Conservation (phyloP, 2,329 filamentous ascomycete genomes). For the Pleoardoris graminearum region DNA sequence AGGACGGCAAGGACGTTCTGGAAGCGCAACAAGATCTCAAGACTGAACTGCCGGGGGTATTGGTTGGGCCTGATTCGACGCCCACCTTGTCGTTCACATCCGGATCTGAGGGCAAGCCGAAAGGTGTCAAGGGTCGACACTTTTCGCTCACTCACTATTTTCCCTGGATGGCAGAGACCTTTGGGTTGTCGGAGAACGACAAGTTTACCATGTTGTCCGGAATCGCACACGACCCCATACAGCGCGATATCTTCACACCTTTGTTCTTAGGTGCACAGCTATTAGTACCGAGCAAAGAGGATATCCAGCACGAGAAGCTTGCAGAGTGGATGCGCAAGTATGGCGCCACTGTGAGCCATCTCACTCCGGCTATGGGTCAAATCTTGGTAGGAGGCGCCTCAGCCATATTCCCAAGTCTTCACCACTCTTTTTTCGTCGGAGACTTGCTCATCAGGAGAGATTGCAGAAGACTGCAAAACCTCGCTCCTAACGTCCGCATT, state of each 20-base stretch:
- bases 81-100: conserved; percentile 68
- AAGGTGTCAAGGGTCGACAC: conserved; percentile 86
- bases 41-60: conserved; percentile 65
- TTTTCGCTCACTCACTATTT: conserved; percentile 86
- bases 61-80: conserved; percentile 83
- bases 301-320: conserved; percentile 83
- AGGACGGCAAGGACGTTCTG: conserved; percentile 70
- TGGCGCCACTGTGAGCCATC: conserved; percentile 76
- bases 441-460: conserved; percentile 86
- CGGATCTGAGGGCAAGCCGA: conserved; percentile 77
- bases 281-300: conserved; percentile 76
- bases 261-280: conserved; percentile 82
- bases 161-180: conserved; percentile 87
- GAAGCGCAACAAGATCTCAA: conserved; percentile 57
- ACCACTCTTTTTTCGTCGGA: conserved; percentile 86
- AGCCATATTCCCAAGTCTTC: conserved; percentile 75
- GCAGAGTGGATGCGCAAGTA: conserved; percentile 85
- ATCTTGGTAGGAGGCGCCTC: conserved; percentile 85
- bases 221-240: conserved; percentile 72
- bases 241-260: conserved; percentile 83
- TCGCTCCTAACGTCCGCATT: conserved; percentile 75
- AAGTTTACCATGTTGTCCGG: conserved; percentile 83
- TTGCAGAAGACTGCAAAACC: conserved; percentile 72
- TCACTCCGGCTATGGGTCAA: conserved; percentile 96
- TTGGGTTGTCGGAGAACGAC: conserved; percentile 71